Evolutionary conservation across 371 early-diverging fungal species (phyloP).

Genomic region (Mucor irregularis): DNA sequence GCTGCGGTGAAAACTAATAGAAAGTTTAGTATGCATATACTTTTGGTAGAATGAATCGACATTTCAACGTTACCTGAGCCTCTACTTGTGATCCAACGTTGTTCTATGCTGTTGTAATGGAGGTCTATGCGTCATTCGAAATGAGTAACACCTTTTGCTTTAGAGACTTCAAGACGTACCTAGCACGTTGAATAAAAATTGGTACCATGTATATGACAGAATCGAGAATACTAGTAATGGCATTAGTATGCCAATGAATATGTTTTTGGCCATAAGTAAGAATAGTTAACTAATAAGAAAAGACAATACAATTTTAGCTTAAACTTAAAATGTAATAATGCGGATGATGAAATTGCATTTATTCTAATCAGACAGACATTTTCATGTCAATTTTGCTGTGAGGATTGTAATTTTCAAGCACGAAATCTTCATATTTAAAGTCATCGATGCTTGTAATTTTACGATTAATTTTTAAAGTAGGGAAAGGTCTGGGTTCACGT

Average conservation of each 20-base stretch:
- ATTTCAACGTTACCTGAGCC: too few relatives aligned
- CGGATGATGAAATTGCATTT: not conserved
- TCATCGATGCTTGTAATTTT: conserved; percentile 77
- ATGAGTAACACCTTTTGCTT: too few relatives aligned
- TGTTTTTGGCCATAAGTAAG: not conserved
- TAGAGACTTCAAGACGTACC: not conserved
- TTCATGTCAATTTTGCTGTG: conserved; percentile 94
- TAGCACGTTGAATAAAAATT: conserved; percentile 1
- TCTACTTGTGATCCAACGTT: too few relatives aligned
- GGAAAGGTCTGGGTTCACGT: conserved; percentile 89
- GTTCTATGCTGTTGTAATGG: not conserved
- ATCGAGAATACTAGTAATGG: conserved; percentile 12
- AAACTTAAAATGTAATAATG: not conserved
- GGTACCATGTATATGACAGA: conserved; percentile 12
- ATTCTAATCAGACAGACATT: conserved; percentile 81
- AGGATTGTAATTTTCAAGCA: conserved; percentile 86
- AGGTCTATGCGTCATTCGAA: too few relatives aligned
- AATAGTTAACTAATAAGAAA: not conserved
- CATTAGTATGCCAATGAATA: conserved; percentile 5
- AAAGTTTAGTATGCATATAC: too few relatives aligned
- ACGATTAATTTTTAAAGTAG: conserved; percentile 75
- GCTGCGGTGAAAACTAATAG: too few relatives aligned
- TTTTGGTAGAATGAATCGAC: too few relatives aligned
- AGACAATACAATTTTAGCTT: not conserved
- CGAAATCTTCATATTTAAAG: conserved; percentile 86